Percentiles rank a stretch among this genome's conserved stretches.
phyloP scores from a whole-genome alignment of 1,139 yeast species.

The Sugiyamaella paludigena region DNA sequence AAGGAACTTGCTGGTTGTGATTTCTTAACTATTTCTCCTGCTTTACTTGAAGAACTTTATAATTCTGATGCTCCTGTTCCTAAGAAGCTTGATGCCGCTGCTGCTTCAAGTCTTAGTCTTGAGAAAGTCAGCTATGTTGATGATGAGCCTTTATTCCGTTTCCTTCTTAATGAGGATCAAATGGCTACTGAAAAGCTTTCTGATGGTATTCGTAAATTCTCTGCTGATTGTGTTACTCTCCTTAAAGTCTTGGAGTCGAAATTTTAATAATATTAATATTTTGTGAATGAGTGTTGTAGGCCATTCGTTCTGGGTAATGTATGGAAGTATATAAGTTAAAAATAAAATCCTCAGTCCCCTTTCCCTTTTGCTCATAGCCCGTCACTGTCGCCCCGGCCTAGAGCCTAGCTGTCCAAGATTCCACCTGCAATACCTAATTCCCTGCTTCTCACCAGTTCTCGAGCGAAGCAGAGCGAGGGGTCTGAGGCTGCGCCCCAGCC shows the following conservation, averaged over 20 bases:
- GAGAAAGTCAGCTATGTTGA: conserved; percentile 79
- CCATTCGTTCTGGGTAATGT: background rate
- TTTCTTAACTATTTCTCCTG: conserved; percentile 93
- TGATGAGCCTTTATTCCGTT: conserved; percentile 89
- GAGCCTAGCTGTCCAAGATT: too few species aligned
- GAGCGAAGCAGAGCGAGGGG: too few species aligned
- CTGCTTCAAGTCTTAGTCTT: conserved; percentile 52
- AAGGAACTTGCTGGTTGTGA: conserved; percentile 97
- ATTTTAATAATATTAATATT: conserved; percentile 13
- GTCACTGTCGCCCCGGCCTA: too few species aligned
- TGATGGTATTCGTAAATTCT: conserved; percentile 96
- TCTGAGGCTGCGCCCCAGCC: too few species aligned
- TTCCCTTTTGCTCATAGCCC: too few species aligned
- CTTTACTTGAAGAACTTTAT: conserved; percentile 82
- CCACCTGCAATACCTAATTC: too few species aligned
- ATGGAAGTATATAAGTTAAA: too few species aligned
- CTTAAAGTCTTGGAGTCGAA: conserved; percentile 71
- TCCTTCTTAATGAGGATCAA: conserved; percentile 88
- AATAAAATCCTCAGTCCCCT: too few species aligned
- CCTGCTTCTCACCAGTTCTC: too few species aligned
- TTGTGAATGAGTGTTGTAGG: background rate
- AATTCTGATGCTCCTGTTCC: conserved; percentile 79
- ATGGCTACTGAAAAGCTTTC: conserved; percentile 98
- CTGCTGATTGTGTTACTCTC: conserved; percentile 89
- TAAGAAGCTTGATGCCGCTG: conserved; percentile 66